phyloP scores from a whole-genome alignment of 306 rosid species.

The Geum urbanum region DNA sequence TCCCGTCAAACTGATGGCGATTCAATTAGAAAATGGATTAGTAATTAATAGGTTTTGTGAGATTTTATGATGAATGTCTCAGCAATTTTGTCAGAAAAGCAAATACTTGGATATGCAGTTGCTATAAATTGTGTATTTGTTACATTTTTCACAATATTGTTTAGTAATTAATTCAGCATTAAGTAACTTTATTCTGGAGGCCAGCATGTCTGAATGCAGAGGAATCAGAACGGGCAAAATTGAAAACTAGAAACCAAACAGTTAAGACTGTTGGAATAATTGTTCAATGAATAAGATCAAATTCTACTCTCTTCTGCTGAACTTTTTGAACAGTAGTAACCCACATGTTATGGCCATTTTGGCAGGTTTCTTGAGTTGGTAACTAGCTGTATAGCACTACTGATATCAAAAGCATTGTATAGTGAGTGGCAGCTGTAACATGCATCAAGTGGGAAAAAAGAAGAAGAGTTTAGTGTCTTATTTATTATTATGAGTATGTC shows the following conservation, averaged over 20 bases:
- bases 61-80: not conserved
- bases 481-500: not conserved
- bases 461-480: not conserved
- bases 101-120: not conserved
- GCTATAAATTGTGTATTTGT: not conserved
- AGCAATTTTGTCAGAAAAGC: not conserved
- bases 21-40: conserved; percentile 81
- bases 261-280: too few relatives aligned
- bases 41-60: conserved; percentile 20
- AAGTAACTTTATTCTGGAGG: too few relatives aligned
- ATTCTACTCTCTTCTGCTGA: too few relatives aligned
- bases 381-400: not conserved
- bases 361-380: not conserved
- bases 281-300: too few relatives aligned
- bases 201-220: too few relatives aligned
- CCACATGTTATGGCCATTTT: not conserved
- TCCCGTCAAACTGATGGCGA: conserved; percentile 41
- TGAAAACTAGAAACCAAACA: too few relatives aligned
- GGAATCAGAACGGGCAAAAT: too few relatives aligned
- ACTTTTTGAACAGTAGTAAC: too few relatives aligned
- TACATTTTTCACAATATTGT: not conserved
- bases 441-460: not conserved
- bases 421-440: not conserved
- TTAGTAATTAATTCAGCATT: not conserved
- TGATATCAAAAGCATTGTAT: not conserved